Conservation (phyloP, 768 basidiomycete genomes). For the Panaeolus papilionaceus region DNA sequence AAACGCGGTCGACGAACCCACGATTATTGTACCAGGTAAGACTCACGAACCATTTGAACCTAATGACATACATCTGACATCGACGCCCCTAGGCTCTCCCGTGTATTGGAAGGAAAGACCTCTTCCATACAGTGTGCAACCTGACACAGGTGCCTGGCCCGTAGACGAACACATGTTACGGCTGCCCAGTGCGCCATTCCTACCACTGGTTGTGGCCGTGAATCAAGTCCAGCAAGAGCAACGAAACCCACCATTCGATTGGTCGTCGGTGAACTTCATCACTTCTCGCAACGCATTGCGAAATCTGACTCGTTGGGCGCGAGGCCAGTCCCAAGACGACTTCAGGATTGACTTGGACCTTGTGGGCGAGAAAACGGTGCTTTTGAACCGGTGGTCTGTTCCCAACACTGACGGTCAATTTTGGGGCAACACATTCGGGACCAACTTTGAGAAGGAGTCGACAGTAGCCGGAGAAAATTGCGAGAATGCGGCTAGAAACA, state of each 20-base stretch:
- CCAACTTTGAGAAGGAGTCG: constrained; percentile 58
- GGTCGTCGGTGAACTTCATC: constrained; percentile 46
- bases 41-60: not conserved
- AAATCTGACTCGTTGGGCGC: constrained; percentile 61
- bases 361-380: constrained; percentile 53
- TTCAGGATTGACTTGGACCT: constrained; percentile 72
- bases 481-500: constrained; percentile 53
- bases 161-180: constrained; percentile 16
- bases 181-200: constrained; percentile 8
- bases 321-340: constrained; percentile 33
- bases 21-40: constrained; percentile 22
- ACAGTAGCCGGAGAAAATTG: constrained; percentile 48
- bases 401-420: constrained; percentile 30
- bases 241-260: constrained; percentile 31
- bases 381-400: constrained; percentile 60
- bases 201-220: constrained; percentile 22
- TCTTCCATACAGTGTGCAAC: constrained; percentile 12
- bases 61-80: not conserved
- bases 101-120: constrained; percentile 10
- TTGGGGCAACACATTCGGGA: constrained; percentile 47
- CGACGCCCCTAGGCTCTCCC: constrained; percentile 9
- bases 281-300: constrained; percentile 66
- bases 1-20: constrained; percentile 12
- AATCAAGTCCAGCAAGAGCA: constrained; percentile 18
- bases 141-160: constrained; percentile 14